A percentile compares a stretch with the other conserved stretches of the same genome.
Evolutionary conservation across 169 alveolate genomes (phyloP).

Genomic region (Cryptosporidium tyzzeri): DNA sequence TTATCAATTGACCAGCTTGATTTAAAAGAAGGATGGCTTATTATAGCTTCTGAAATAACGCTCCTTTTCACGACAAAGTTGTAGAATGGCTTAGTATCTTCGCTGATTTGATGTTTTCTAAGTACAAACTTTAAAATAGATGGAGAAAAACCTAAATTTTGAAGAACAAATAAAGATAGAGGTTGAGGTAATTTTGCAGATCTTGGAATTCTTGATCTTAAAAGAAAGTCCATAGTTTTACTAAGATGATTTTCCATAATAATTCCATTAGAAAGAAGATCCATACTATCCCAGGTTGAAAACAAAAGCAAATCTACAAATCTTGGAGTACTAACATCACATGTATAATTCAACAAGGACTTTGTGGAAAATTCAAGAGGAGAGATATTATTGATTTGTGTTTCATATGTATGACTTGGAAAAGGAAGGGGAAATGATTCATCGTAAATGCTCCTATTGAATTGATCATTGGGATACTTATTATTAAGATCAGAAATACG

Average conservation of each 20-base stretch:
- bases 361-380: constrained; percentile 48
- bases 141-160: constrained; percentile 45
- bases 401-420: background rate
- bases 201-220: background rate
- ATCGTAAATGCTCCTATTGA: background rate
- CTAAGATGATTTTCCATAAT: constrained; percentile 9
- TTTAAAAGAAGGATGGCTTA: constrained; percentile 29
- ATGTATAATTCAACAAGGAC: constrained; percentile 6
- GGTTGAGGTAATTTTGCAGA: background rate
- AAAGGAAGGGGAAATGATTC: background rate
- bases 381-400: background rate
- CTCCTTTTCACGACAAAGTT: constrained; percentile 21
- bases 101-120: constrained; percentile 23
- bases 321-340: constrained; percentile 65
- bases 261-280: constrained; percentile 21
- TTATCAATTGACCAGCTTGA: background rate
- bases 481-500: background rate
- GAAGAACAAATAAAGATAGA: constrained; percentile 11
- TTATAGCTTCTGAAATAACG: constrained; percentile 27
- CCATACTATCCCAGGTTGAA: constrained; percentile 11
- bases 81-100: constrained; percentile 51
- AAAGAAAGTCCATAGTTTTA: constrained; percentile 14
- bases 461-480: background rate
- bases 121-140: constrained; percentile 30
- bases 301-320: constrained; percentile 42